Conservation (phyloP, 2,329 filamentous ascomycete genomes). For the Alternaria gansuensis region DNA sequence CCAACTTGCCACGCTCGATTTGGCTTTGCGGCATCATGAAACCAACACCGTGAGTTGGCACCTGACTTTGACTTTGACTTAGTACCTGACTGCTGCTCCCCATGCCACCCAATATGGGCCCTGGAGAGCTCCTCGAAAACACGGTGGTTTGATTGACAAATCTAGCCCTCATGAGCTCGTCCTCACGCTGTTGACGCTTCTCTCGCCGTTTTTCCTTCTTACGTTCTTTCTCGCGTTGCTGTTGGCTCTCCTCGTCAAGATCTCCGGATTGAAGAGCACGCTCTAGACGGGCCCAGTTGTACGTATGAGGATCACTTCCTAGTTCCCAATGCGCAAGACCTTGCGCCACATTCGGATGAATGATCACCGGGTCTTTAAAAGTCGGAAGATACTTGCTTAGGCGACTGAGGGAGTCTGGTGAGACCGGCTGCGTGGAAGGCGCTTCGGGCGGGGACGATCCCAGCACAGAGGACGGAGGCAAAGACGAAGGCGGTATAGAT, state of each 20-base stretch:
- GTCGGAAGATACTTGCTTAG: slow-evolving; percentile 51
- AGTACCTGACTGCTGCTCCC: slow-evolving; percentile 40
- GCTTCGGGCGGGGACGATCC: slow-evolving; percentile 20
- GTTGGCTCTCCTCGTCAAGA: slow-evolving; percentile 49
- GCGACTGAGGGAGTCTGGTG: slow-evolving; percentile 37
- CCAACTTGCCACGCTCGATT: slow-evolving; percentile 48
- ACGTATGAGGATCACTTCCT: slow-evolving; percentile 50
- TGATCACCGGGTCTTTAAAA: slow-evolving; percentile 19
- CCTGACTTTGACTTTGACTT: slow-evolving; percentile 14
- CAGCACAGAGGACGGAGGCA: slow-evolving; percentile 14
- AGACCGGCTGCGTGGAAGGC: slow-evolving; percentile 6
- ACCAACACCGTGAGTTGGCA: slow-evolving; percentile 7
- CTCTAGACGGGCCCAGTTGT: slow-evolving; percentile 54
- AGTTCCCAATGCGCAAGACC: slow-evolving; percentile 56
- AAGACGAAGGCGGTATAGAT: slow-evolving; percentile 28
- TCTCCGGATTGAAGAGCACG: slow-evolving; percentile 38
- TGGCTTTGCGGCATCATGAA: slow-evolving; percentile 41
- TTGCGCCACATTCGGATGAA: slow-evolving; percentile 47
- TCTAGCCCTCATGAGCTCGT: slow-evolving; percentile 36
- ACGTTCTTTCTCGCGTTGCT: slow-evolving; percentile 51
- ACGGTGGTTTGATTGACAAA: slow-evolving; percentile 32
- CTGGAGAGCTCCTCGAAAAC: slow-evolving; percentile 41
- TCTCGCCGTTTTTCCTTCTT: slow-evolving; percentile 53
- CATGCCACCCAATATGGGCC: slow-evolving; percentile 31
- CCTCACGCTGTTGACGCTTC: slow-evolving; percentile 54